A percentile compares a stretch with the other conserved stretches of the same genome.
These are phyloP conservation scores for Ophiostoma tasmaniense DNA, from an alignment of 2,329 filamentous ascomycete species.

Conservation along the genomic window DNA sequence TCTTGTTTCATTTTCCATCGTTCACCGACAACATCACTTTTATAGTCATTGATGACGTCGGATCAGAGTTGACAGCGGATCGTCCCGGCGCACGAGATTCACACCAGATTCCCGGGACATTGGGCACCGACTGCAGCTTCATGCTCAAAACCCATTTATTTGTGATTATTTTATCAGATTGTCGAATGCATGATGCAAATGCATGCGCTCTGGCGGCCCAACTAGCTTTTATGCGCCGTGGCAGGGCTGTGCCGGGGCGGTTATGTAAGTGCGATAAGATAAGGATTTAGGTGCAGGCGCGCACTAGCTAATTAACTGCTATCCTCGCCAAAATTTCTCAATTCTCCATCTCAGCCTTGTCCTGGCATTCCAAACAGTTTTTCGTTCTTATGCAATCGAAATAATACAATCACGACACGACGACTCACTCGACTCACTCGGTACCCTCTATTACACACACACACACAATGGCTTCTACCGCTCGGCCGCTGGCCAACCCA, in stretches of 20 bases:
- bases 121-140: not conserved
- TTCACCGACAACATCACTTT: not conserved
- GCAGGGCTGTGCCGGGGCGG: not conserved
- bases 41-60: not conserved
- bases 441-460: not conserved
- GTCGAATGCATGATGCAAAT: not conserved
- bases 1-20: not conserved
- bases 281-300: not conserved
- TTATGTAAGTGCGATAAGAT: slow-evolving; percentile 1
- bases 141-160: too few species aligned
- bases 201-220: not conserved
- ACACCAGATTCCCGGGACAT: not conserved
- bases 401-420: not conserved
- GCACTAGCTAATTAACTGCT: not conserved
- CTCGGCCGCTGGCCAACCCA: slow-evolving; percentile 8
- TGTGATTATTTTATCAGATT: too few species aligned
- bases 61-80: not conserved
- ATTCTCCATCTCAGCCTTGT: not conserved
- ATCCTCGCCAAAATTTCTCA: not conserved
- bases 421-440: not conserved
- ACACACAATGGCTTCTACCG: slow-evolving; percentile 6
- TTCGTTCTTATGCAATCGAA: not conserved
- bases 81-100: not conserved
- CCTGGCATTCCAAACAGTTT: not conserved
- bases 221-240: not conserved